Evolutionary conservation across 2,329 filamentous ascomycete genomes (phyloP).

Genomic region (Pseudopyrenochaeta lycopersici): DNA sequence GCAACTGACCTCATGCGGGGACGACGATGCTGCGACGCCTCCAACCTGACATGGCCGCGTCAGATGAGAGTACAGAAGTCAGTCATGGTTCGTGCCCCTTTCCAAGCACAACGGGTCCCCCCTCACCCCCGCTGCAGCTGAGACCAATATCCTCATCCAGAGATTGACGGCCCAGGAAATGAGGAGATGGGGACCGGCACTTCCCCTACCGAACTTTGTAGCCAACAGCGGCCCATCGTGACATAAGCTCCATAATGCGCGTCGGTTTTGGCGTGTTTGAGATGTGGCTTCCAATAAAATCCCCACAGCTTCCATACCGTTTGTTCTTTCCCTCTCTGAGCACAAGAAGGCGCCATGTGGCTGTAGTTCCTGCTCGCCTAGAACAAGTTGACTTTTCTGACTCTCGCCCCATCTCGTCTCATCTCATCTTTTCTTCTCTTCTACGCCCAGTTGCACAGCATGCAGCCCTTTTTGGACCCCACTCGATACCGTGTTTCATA

Average conservation of each 20-base stretch:
- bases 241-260: slow-evolving; percentile 32
- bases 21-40: slow-evolving; percentile 11
- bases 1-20: slow-evolving; percentile 5
- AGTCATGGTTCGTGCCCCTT: slow-evolving; percentile 12
- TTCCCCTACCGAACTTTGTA: slow-evolving; percentile 27
- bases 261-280: slow-evolving; percentile 40
- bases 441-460: slow-evolving; percentile 27
- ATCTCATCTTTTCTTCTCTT: slow-evolving; percentile 16
- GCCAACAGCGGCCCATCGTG: slow-evolving; percentile 36
- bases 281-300: slow-evolving; percentile 29
- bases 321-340: slow-evolving; percentile 22
- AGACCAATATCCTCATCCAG: slow-evolving; percentile 6
- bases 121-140: slow-evolving; percentile 13
- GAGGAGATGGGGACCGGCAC: slow-evolving; percentile 31
- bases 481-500: slow-evolving; percentile 40
- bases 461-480: slow-evolving; percentile 33
- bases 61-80: slow-evolving; percentile 1
- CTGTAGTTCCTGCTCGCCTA: slow-evolving; percentile 28
- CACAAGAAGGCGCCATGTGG: slow-evolving; percentile 35
- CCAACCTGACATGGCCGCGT: background rate
- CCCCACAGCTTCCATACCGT: slow-evolving; percentile 18
- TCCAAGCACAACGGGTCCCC: slow-evolving; percentile 6
- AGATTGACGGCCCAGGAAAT: slow-evolving; percentile 34
- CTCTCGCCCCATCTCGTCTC: slow-evolving; percentile 18
- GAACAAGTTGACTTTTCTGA: slow-evolving; percentile 17